These are phyloP conservation scores for Beauveria caledonica DNA, from an alignment of 2,329 filamentous ascomycete genomes.

Conservation along the genomic window DNA sequence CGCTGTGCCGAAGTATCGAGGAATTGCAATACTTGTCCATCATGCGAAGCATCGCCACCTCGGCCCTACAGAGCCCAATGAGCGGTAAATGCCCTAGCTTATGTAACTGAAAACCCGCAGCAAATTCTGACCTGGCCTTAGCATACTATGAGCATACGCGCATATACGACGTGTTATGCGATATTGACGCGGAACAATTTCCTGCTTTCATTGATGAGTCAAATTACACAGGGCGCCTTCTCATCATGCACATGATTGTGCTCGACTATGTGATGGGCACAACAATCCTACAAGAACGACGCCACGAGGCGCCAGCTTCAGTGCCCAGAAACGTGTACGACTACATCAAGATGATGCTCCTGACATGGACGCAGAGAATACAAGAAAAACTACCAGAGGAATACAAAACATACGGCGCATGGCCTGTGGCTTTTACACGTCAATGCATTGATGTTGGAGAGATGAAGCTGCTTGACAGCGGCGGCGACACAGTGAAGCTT, in stretches of 20 bases:
- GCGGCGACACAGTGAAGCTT: conserved; percentile 16
- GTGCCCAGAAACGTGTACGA: conserved; percentile 14
- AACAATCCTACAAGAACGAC: conserved; percentile 6
- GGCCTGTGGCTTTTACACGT: conserved; percentile 21
- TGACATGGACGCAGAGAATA: conserved; percentile 32
- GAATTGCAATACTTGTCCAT: conserved; percentile 9
- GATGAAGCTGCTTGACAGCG: background rate
- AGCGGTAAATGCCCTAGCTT: background rate
- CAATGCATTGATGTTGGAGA: conserved; percentile 12
- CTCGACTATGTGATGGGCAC: conserved; percentile 10
- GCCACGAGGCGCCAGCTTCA: background rate
- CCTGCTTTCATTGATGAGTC: conserved; percentile 8
- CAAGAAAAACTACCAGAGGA: conserved; percentile 22
- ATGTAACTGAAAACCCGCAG: too few species aligned
- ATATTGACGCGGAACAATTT: conserved; percentile 5
- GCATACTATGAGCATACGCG: conserved; percentile 11
- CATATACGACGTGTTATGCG: conserved; percentile 5
- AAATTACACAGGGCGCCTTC: conserved; percentile 6
- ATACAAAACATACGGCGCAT: conserved; percentile 26
- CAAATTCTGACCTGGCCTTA: background rate
- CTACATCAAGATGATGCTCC: conserved; percentile 21
- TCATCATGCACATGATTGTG: conserved; percentile 12
- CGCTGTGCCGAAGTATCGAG: conserved; percentile 8
- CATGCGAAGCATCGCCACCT: conserved; percentile 8
- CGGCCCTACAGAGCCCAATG: background rate